Conservation (phyloP, 495 filamentous ascomycete species). For the Clohesyomyces aquaticus region DNA sequence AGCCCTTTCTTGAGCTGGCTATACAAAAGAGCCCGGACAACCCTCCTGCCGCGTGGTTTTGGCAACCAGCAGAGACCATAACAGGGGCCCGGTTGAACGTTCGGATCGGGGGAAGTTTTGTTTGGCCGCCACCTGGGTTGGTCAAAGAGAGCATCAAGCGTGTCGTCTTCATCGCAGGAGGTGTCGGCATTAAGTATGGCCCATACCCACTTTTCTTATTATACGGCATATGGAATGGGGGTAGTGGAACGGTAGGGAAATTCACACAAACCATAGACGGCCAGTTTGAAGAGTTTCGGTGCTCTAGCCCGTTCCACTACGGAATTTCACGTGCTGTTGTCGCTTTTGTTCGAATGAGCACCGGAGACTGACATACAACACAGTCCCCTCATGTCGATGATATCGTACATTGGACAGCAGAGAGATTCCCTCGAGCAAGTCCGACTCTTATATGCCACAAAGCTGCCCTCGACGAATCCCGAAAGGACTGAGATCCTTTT, state of each 20-base stretch:
- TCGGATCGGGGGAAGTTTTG: conserved; percentile 78
- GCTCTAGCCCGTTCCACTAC: too few relatives aligned
- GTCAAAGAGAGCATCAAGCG: conserved; percentile 52
- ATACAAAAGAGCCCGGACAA: conserved; percentile 68
- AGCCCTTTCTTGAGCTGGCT: conserved; percentile 69
- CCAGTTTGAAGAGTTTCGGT: too few relatives aligned
- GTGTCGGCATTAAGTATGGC: conserved; percentile 79
- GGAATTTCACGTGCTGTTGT: neutral
- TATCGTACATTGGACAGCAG: conserved; percentile 44
- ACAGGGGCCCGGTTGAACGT: conserved; percentile 62
- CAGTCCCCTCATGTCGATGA: conserved; percentile 50
- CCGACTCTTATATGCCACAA: conserved; percentile 47
- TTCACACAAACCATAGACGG: too few relatives aligned
- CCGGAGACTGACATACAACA: neutral
- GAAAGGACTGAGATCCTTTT: conserved; percentile 41
- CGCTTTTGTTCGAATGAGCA: neutral
- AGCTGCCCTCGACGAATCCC: conserved; percentile 16
- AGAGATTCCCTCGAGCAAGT: conserved; percentile 29
- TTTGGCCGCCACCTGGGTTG: conserved; percentile 66
- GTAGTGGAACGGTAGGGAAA: too few relatives aligned
- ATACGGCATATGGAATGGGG: too few relatives aligned
- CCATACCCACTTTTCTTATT: conserved; percentile 5
- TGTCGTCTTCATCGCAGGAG: conserved; percentile 76
- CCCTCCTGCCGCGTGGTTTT: conserved; percentile 77
- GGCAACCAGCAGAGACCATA: conserved; percentile 59